Conservation (phyloP, 2,329 filamentous ascomycete genomes). For the Scortechinia acanthostroma region DNA sequence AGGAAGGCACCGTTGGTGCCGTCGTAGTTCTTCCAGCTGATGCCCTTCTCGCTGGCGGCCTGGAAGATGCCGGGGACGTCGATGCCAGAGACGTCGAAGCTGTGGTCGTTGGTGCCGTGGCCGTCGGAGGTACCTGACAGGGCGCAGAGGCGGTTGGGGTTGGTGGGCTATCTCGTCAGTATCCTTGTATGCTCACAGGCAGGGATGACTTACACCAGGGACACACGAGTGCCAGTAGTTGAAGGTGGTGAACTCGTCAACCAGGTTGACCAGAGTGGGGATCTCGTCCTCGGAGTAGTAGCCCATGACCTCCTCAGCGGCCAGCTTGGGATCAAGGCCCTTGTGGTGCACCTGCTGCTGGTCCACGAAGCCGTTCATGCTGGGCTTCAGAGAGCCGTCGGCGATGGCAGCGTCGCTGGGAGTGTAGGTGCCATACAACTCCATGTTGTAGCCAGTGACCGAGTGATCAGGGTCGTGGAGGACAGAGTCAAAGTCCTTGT, state of each 20-base stretch:
- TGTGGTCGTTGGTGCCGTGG: constrained; percentile 19
- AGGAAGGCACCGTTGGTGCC: constrained; percentile 15
- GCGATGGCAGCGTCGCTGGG: constrained; percentile 17
- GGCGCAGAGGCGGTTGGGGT: constrained; percentile 21
- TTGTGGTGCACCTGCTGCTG: constrained; percentile 16
- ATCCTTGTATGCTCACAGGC: constrained; percentile 3
- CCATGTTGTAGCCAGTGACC: constrained; percentile 21
- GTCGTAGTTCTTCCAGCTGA: constrained; percentile 23
- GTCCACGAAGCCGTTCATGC: constrained; percentile 19
- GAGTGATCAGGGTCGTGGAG: constrained; percentile 21
- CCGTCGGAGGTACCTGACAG: constrained; percentile 19
- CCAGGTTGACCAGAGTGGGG: constrained; percentile 17
- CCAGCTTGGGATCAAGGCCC: constrained; percentile 11
- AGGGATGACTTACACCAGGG: constrained; percentile 22
- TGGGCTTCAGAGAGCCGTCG: constrained; percentile 13
- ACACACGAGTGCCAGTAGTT: constrained; percentile 24
- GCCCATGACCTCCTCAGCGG: constrained; percentile 18
- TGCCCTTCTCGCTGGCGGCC: constrained; percentile 15
- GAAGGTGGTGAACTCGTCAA: constrained; percentile 21
- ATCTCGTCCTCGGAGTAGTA: constrained; percentile 22
- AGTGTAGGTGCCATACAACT: constrained; percentile 20
- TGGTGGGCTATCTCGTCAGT: constrained; percentile 14
- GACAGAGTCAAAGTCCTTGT: constrained; percentile 19
- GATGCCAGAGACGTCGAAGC: constrained; percentile 14
- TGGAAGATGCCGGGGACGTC: constrained; percentile 18